Evolutionary conservation across 345 rosid genomes (phyloP).

Genomic region (Lenwebbia sp.): DNA sequence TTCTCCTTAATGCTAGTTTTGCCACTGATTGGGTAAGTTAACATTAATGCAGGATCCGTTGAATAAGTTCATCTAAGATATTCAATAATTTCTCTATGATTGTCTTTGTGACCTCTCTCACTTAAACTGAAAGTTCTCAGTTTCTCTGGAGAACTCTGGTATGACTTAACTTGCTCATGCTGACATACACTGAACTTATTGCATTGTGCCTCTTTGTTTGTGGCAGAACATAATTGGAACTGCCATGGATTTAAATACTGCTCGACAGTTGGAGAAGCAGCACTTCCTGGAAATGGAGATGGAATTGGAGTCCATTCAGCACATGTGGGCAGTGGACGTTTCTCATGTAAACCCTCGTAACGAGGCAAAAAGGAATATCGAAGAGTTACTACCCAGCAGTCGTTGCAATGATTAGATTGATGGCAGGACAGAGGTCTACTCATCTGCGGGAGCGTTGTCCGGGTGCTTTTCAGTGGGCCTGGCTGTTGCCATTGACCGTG

Average conservation of each 20-base stretch:
- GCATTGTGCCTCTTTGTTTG: not conserved
- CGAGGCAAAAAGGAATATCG: slow-evolving; percentile 42
- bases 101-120: not conserved
- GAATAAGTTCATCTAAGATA: not conserved
- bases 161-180: not conserved
- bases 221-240: slow-evolving; percentile 46
- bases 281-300: slow-evolving; percentile 27
- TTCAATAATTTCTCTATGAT: not conserved
- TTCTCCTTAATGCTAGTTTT: slow-evolving; percentile 40
- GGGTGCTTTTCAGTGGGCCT: not conserved
- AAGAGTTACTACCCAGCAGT: slow-evolving; percentile 12
- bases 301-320: slow-evolving; percentile 24
- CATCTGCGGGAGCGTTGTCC: not conserved
- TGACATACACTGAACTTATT: not conserved
- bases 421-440: not conserved
- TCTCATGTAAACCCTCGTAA: slow-evolving; percentile 21
- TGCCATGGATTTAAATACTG: slow-evolving; percentile 28
- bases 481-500: not conserved
- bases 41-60: not conserved
- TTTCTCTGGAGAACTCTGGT: not conserved
- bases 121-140: not conserved
- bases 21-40: slow-evolving; percentile 56
- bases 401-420: not conserved
- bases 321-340: slow-evolving; percentile 61
- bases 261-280: slow-evolving; percentile 31